Conservation (phyloP, 108 stramenopile species). For the Skeletonema potamos region DNA sequence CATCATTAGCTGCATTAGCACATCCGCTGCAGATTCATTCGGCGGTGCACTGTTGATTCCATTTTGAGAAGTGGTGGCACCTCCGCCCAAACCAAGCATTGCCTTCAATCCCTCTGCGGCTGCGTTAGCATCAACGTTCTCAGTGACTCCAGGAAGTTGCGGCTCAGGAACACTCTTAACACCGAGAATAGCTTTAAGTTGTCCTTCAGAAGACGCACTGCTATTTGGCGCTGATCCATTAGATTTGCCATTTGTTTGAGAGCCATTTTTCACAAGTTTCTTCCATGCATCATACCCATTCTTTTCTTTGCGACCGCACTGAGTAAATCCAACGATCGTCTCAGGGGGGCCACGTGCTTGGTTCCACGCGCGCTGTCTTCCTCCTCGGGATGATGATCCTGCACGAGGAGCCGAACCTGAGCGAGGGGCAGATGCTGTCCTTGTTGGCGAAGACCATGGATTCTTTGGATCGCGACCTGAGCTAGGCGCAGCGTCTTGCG, state of each 20-base stretch:
- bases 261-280: slow-evolving; percentile 29
- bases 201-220: slow-evolving; percentile 9
- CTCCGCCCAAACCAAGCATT: slow-evolving; percentile 53
- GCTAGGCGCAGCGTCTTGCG: slow-evolving; percentile 5
- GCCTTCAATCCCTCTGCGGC: slow-evolving; percentile 58
- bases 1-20: slow-evolving; percentile 66
- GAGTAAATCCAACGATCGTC: slow-evolving; percentile 68
- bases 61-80: background rate
- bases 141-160: background rate
- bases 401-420: slow-evolving; percentile 45
- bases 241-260: slow-evolving; percentile 1
- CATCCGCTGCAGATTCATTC: slow-evolving; percentile 59
- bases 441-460: slow-evolving; percentile 18
- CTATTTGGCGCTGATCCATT: slow-evolving; percentile 10
- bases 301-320: slow-evolving; percentile 38
- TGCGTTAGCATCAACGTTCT: slow-evolving; percentile 6
- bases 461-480: slow-evolving; percentile 19
- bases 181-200: slow-evolving; percentile 48
- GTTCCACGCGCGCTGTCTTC: slow-evolving; percentile 60
- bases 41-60: slow-evolving; percentile 23
- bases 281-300: slow-evolving; percentile 66
- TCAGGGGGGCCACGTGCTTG: slow-evolving; percentile 70
- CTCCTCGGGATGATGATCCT: slow-evolving; percentile 29
- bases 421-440: slow-evolving; percentile 23
- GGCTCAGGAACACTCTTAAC: slow-evolving; percentile 17